These are phyloP conservation scores for Quercus robur DNA, from an alignment of 306 rosid genomes.

Conservation along the genomic window DNA sequence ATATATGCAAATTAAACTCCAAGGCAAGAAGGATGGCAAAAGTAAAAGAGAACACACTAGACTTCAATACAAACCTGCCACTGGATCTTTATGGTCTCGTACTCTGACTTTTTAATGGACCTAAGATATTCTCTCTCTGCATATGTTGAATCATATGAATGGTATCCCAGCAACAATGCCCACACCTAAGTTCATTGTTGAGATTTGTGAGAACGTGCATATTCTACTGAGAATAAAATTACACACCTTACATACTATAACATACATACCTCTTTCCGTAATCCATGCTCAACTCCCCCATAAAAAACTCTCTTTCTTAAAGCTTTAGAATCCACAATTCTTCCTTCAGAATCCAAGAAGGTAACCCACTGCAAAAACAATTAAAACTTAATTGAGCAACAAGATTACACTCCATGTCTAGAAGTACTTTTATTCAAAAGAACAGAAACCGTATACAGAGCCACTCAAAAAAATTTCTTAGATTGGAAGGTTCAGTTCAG, in stretches of 20 bases:
- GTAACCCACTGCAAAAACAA: constrained; percentile 62
- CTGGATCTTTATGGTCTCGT: constrained; percentile 76
- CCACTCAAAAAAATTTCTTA: neutral
- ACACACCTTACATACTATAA: constrained; percentile 12
- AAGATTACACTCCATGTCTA: constrained; percentile 13
- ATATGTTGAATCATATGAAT: constrained; percentile 79
- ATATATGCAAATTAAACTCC: neutral
- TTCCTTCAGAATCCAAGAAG: constrained; percentile 90
- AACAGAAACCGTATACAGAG: neutral
- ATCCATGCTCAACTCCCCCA: constrained; percentile 84
- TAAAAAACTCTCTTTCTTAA: constrained; percentile 89
- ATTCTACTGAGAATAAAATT: constrained; percentile 20
- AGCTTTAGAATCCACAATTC: constrained; percentile 68
- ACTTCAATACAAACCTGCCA: constrained; percentile 80
- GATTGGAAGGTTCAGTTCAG: neutral
- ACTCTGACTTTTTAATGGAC: constrained; percentile 74
- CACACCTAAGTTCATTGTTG: constrained; percentile 56
- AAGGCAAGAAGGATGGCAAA: neutral
- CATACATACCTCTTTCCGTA: constrained; percentile 73
- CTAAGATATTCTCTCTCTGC: constrained; percentile 86
- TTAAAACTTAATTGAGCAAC: constrained; percentile 7
- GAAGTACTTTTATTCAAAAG: neutral
- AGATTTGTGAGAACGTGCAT: constrained; percentile 24
- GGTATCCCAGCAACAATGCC: constrained; percentile 87
- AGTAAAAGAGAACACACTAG: neutral